Conservation (phyloP, 1,284 basidiomycete genomes). For the Ustilago cynodontis region DNA sequence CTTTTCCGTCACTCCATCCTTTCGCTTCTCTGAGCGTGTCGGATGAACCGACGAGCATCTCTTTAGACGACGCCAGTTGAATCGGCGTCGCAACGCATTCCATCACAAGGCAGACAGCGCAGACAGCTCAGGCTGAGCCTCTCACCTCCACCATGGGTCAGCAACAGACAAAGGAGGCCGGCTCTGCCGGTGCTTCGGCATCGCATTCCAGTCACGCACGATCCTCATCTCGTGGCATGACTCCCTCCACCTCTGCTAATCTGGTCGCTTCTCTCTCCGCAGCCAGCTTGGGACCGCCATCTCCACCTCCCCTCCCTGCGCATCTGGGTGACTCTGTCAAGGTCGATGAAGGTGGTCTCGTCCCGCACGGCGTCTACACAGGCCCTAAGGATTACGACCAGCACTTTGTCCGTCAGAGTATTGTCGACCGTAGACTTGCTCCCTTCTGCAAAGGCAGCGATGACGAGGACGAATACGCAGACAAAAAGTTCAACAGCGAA, state of each 20-base stretch:
- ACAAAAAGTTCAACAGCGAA: constrained; percentile 86
- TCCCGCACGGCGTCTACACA: constrained; percentile 88
- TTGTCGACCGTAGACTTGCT: constrained; percentile 86
- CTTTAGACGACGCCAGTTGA: constrained; percentile 5
- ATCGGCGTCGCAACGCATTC: constrained; percentile 1
- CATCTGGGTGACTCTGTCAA: constrained; percentile 48
- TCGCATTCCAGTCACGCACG: constrained; percentile 23
- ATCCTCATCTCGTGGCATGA: constrained; percentile 37
- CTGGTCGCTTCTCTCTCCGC: constrained; percentile 36
- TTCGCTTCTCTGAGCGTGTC: background rate
- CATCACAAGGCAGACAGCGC: background rate
- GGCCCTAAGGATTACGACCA: constrained; percentile 87
- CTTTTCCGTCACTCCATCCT: background rate
- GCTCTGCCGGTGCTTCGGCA: constrained; percentile 24
- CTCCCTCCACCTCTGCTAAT: constrained; percentile 32
- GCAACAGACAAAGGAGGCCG: constrained; percentile 53
- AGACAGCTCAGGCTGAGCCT: background rate
- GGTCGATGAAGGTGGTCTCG: constrained; percentile 78
- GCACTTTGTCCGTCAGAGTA: constrained; percentile 83
- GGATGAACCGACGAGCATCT: constrained; percentile 9
- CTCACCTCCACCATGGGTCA: constrained; percentile 44
- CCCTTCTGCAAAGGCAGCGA: constrained; percentile 96
- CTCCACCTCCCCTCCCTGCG: constrained; percentile 42
- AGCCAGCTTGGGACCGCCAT: constrained; percentile 30
- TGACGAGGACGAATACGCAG: constrained; percentile 88